Conservation (phyloP, 345 rosid species). For the Tarenaya hassleriana region DNA sequence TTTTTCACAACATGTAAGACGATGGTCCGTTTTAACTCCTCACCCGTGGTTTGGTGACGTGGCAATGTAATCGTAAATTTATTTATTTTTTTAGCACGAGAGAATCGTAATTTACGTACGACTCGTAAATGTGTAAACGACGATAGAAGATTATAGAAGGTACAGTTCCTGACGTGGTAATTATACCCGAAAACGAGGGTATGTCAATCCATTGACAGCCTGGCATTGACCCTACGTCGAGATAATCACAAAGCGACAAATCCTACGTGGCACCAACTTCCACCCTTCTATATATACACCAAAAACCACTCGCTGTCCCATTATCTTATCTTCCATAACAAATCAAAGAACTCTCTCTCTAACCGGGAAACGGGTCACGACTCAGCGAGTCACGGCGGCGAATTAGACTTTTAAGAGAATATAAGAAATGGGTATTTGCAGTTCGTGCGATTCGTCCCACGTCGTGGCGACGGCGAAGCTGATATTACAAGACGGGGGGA, state of each 20-base stretch:
- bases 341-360: constrained; percentile 1
- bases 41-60: too few relatives aligned
- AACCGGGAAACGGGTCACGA: constrained; percentile 12
- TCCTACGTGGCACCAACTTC: constrained; percentile 38
- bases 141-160: too few relatives aligned
- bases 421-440: constrained; percentile 76
- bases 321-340: neutral
- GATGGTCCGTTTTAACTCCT: too few relatives aligned
- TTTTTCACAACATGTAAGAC: too few relatives aligned
- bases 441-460: constrained; percentile 60
- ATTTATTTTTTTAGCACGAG: too few relatives aligned
- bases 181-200: constrained; percentile 25
- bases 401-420: neutral
- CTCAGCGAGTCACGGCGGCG: constrained; percentile 8
- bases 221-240: constrained; percentile 37
- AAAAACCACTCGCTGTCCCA: constrained; percentile 2
- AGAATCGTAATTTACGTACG: too few relatives aligned
- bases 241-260: constrained; percentile 28
- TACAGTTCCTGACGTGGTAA: constrained; percentile 34
- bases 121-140: too few relatives aligned
- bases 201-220: constrained; percentile 55
- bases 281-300: constrained; percentile 22
- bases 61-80: too few relatives aligned
- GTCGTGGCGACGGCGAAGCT: constrained; percentile 77
- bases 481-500: constrained; percentile 65